A percentile compares a stretch with the other conserved stretches of the same genome.
phyloP scores from a whole-genome alignment of 176 grass and related monocot genomes.

The Ampelocalamus luodianensis region DNA sequence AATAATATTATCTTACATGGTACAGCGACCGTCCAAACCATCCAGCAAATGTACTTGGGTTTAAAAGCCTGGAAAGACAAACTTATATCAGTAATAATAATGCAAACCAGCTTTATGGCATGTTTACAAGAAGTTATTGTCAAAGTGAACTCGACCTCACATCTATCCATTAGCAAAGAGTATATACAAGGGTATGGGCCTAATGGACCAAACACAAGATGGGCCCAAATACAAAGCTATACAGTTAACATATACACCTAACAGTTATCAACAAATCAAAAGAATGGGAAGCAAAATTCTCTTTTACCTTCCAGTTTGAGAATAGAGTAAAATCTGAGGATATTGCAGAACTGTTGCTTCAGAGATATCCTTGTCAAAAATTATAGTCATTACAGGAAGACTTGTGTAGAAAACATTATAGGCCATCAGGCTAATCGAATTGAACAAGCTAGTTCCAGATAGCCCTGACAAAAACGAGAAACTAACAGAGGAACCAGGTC shows the following conservation, averaged over 20 bases:
- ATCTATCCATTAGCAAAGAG: too few species aligned
- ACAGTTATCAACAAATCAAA: slow-evolving; percentile 8
- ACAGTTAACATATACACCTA: too few species aligned
- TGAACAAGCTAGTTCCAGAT: slow-evolving; percentile 88
- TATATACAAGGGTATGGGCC: too few species aligned
- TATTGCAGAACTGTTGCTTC: slow-evolving; percentile 74
- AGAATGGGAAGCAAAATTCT: slow-evolving; percentile 5
- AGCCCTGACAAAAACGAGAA: slow-evolving; percentile 81
- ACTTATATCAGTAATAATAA: neutral
- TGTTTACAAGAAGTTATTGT: neutral
- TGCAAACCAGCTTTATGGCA: slow-evolving; percentile 29
- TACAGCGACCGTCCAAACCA: slow-evolving; percentile 91
- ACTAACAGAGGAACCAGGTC: slow-evolving; percentile 48
- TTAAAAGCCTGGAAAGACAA: slow-evolving; percentile 66
- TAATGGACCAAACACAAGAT: too few species aligned
- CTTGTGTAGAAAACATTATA: slow-evolving; percentile 99
- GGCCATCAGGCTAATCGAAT: slow-evolving; percentile 90
- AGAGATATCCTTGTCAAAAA: slow-evolving; percentile 93
- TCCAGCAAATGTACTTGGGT: slow-evolving; percentile 79
- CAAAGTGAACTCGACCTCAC: too few species aligned
- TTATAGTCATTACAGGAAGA: slow-evolving; percentile 71
- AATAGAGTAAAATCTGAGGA: slow-evolving; percentile 80
- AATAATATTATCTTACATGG: slow-evolving; percentile 68
- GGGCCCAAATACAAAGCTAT: too few species aligned
- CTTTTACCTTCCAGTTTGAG: slow-evolving; percentile 91